A percentile compares a stretch with the other conserved stretches of the same genome.
phyloP scores from a whole-genome alignment of 176 grass and related monocot genomes.

The Oryza glaberrima region DNA sequence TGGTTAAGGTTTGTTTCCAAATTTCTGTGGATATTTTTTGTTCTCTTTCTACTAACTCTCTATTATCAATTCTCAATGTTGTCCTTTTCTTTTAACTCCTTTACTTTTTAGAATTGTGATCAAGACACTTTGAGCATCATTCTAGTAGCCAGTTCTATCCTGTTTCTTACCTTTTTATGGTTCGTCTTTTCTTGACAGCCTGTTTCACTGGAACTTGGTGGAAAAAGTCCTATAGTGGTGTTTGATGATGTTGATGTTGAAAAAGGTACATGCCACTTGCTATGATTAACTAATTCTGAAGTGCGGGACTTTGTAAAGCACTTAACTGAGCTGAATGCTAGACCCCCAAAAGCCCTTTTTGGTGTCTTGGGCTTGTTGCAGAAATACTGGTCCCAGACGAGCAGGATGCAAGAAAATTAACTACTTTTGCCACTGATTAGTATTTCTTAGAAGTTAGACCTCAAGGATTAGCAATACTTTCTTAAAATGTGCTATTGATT shows the following conservation, averaged over 20 bases:
- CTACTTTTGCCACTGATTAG: constrained; percentile 14
- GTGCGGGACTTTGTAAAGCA: background rate
- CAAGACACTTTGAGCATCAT: background rate
- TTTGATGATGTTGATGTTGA: constrained; percentile 99
- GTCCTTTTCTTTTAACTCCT: background rate
- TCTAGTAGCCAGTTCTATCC: constrained; percentile 2
- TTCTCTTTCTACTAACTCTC: constrained; percentile 20
- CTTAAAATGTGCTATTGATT: background rate
- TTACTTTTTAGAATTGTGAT: constrained; percentile 20
- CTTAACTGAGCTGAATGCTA: background rate
- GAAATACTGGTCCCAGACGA: background rate
- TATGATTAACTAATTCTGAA: constrained; percentile 5
- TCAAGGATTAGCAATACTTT: background rate
- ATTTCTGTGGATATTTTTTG: background rate
- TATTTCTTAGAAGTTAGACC: background rate
- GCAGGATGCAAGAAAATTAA: background rate
- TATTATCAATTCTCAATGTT: background rate
- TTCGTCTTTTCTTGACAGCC: constrained; percentile 65
- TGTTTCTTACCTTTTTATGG: constrained; percentile 13
- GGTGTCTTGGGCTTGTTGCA: background rate
- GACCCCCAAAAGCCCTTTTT: background rate
- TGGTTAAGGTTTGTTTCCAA: constrained; percentile 76
- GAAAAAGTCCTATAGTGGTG: constrained; percentile 97
- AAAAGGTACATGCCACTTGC: constrained; percentile 62
- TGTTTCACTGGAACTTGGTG: constrained; percentile 96